These are phyloP conservation scores for Acacia confusa DNA, from an alignment of 306 rosid species.

Conservation along the genomic window DNA sequence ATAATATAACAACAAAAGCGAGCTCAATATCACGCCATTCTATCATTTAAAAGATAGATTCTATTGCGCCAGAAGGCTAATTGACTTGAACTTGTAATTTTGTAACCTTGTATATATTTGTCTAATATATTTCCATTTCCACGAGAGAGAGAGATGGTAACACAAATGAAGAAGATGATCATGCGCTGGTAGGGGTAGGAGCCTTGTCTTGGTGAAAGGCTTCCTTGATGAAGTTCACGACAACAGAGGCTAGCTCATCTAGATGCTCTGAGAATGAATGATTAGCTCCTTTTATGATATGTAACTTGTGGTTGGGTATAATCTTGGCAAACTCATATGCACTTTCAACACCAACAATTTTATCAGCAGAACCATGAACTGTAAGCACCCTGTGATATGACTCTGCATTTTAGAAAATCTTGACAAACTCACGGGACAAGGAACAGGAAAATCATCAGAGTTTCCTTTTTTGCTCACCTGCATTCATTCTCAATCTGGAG, in stretches of 20 bases:
- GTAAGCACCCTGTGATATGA: conserved; percentile 59
- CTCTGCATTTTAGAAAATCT: neutral
- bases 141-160: neutral
- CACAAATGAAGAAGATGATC: neutral
- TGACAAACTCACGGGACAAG: conserved; percentile 1
- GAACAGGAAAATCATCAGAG: neutral
- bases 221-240: conserved; percentile 45
- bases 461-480: conserved; percentile 43
- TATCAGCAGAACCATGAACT: conserved; percentile 69
- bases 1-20: neutral
- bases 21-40: too few relatives aligned
- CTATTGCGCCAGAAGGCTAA: too few relatives aligned
- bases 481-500: conserved; percentile 66
- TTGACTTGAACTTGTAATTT: too few relatives aligned
- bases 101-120: too few relatives aligned
- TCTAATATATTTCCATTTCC: too few relatives aligned
- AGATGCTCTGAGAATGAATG: conserved; percentile 55
- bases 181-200: conserved; percentile 31
- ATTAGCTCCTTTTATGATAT: conserved; percentile 61
- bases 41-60: neutral
- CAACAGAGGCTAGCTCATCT: conserved; percentile 49
- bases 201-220: conserved; percentile 37
- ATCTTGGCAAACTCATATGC: conserved; percentile 64
- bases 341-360: conserved; percentile 49
- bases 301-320: conserved; percentile 69